phyloP scores from a whole-genome alignment of 2,329 filamentous ascomycete genomes.

The Oidium heveae region DNA sequence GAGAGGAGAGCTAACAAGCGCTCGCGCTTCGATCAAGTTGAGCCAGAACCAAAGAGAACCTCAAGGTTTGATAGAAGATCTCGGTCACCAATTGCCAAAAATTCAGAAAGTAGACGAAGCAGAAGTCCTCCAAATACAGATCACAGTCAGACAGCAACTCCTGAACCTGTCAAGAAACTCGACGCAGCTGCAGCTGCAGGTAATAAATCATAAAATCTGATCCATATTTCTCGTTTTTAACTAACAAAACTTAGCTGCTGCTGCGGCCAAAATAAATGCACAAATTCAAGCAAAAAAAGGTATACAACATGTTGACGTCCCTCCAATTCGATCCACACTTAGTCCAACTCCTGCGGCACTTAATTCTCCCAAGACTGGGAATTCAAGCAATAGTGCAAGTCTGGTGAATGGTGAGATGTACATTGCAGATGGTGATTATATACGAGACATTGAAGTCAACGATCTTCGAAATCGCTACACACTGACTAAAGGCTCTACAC shows the following conservation, averaged over 20 bases:
- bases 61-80: conserved; percentile 86
- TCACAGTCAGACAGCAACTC: conserved; percentile 12
- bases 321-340: conserved; percentile 36
- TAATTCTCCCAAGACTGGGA: conserved; percentile 10
- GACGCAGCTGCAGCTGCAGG: conserved; percentile 60
- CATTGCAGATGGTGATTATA: conserved; percentile 87
- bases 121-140: conserved; percentile 45
- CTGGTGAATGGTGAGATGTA: conserved; percentile 65
- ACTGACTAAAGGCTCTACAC: conserved; percentile 86
- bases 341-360: conserved; percentile 9
- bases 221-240: conserved; percentile 2
- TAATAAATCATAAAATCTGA: conserved; percentile 17
- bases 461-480: conserved; percentile 91
- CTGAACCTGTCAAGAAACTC: conserved; percentile 18
- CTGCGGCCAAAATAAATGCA: conserved; percentile 69
- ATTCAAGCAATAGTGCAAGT: conserved; percentile 19
- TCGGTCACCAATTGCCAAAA: conserved; percentile 44
- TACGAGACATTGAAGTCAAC: conserved; percentile 98
- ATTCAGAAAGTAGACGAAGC: conserved; percentile 44
- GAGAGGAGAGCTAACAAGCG: conserved; percentile 52
- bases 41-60: conserved; percentile 47
- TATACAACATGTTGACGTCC: conserved; percentile 73
- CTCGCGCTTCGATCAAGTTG: conserved; percentile 83
- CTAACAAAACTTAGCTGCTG: conserved; percentile 35
- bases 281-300: conserved; percentile 67